phyloP scores from a whole-genome alignment of 176 grass and related monocot species.

The Rhynchospora breviuscula region DNA sequence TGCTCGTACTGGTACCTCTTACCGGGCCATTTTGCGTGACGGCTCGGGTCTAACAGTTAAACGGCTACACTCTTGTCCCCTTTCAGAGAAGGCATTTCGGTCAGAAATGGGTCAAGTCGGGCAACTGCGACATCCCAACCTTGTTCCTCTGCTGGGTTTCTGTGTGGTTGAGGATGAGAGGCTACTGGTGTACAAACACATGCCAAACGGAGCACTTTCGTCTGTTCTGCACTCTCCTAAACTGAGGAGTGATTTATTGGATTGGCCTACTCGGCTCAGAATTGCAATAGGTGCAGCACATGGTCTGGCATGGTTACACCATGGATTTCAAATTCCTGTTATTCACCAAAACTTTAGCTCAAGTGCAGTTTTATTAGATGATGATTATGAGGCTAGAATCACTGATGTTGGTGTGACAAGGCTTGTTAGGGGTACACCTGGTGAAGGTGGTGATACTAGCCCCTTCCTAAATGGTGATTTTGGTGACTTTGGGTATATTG shows the following conservation, averaged over 20 bases:
- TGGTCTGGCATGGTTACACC: constrained; percentile 91
- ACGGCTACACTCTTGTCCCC: constrained; percentile 79
- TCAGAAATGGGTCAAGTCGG: constrained; percentile 73
- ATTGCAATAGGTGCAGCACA: constrained; percentile 64
- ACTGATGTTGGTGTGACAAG: constrained; percentile 79
- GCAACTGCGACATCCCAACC: constrained; percentile 82
- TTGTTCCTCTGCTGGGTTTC: constrained; percentile 89
- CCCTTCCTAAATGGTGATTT: constrained; percentile 80
- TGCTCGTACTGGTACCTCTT: constrained; percentile 65
- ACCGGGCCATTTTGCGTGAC: constrained; percentile 71
- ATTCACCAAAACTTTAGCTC: constrained; percentile 91
- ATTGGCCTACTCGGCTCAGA: constrained; percentile 67
- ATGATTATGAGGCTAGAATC: constrained; percentile 84
- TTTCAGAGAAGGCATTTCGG: constrained; percentile 78
- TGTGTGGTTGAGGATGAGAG: constrained; percentile 94
- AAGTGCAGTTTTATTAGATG: constrained; percentile 69
- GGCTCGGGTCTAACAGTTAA: constrained; percentile 87
- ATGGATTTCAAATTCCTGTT: constrained; percentile 73
- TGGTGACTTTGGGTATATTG: constrained; percentile 86
- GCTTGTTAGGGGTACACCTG: constrained; percentile 49
- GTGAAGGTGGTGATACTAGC: constrained; percentile 56
- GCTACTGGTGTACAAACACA: constrained; percentile 91
- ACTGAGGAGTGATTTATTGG: constrained; percentile 28
- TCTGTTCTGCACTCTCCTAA: constrained; percentile 36
- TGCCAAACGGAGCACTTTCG: constrained; percentile 63